Evolutionary conservation across 108 stramenopile genomes (phyloP).

Genomic region (Cyclotella atomus): DNA sequence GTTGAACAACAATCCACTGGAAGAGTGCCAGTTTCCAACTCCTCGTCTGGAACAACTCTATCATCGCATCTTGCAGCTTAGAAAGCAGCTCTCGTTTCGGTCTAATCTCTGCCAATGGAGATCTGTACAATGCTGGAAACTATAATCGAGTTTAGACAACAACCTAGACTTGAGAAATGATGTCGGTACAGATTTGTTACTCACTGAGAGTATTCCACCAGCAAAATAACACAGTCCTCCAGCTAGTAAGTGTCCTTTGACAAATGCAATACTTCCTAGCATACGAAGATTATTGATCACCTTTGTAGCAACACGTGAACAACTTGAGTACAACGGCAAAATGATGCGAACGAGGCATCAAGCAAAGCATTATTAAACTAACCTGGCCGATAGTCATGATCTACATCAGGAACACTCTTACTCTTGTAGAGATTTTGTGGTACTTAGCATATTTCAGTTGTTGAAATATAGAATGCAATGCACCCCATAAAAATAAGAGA

Average conservation of each 20-base stretch:
- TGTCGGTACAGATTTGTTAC: not conserved
- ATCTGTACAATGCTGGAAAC: slow-evolving; percentile 20
- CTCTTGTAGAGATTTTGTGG: not conserved
- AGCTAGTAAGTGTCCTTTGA: not conserved
- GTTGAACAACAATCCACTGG: too few species aligned
- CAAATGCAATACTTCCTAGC: slow-evolving; percentile 21
- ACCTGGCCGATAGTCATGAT: slow-evolving; percentile 5
- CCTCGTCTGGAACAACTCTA: too few species aligned
- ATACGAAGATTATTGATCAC: slow-evolving; percentile 13
- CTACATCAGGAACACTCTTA: not conserved
- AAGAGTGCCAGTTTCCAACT: too few species aligned
- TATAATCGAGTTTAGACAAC: not conserved
- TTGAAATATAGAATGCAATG: not conserved
- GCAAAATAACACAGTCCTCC: slow-evolving; percentile 22
- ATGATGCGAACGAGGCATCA: not conserved
- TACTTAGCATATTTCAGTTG: not conserved
- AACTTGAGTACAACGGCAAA: not conserved
- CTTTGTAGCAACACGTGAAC: not conserved
- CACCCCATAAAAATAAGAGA: slow-evolving; percentile 9
- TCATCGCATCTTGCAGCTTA: not conserved
- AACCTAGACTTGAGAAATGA: not conserved
- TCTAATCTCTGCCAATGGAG: not conserved
- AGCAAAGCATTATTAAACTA: not conserved
- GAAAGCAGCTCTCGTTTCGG: not conserved
- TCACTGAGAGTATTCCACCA: slow-evolving; percentile 24